These are phyloP conservation scores for Zygoascus ofunaensis DNA, from an alignment of 805 yeast genomes.

Conservation along the genomic window DNA sequence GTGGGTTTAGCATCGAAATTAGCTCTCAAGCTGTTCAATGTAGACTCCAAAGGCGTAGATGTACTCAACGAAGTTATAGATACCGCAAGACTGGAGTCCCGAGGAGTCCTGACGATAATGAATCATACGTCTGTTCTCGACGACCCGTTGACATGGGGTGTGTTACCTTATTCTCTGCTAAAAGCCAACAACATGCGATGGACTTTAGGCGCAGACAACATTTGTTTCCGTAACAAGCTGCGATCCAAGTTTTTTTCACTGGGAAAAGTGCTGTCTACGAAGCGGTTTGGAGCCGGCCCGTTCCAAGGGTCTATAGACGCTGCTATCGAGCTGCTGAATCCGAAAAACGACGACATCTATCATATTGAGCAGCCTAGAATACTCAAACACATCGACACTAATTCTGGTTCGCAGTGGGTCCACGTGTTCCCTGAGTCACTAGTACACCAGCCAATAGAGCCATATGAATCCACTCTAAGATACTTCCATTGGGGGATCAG, in stretches of 20 bases:
- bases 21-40: slow-evolving; percentile 54
- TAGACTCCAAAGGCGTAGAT: slow-evolving; percentile 52
- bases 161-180: slow-evolving; percentile 59
- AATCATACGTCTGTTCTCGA: slow-evolving; percentile 69
- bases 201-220: slow-evolving; percentile 90
- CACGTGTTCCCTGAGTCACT: slow-evolving; percentile 94
- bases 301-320: slow-evolving; percentile 89
- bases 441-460: slow-evolving; percentile 72
- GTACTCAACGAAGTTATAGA: slow-evolving; percentile 54
- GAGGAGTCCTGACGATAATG: slow-evolving; percentile 79
- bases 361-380: background rate
- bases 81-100: slow-evolving; percentile 54
- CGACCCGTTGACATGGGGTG: slow-evolving; percentile 87
- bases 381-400: background rate
- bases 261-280: slow-evolving; percentile 83
- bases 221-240: slow-evolving; percentile 49
- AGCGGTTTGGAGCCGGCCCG: slow-evolving; percentile 86
- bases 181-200: slow-evolving; percentile 69
- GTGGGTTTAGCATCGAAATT: slow-evolving; percentile 59
- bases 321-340: slow-evolving; percentile 60
- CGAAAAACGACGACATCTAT: slow-evolving; percentile 3
- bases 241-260: slow-evolving; percentile 54
- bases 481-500: slow-evolving; percentile 95
- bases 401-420: slow-evolving; percentile 46
- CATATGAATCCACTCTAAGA: slow-evolving; percentile 78